phyloP scores from a whole-genome alignment of 495 filamentous ascomycete genomes.

The Niebla homalea region DNA sequence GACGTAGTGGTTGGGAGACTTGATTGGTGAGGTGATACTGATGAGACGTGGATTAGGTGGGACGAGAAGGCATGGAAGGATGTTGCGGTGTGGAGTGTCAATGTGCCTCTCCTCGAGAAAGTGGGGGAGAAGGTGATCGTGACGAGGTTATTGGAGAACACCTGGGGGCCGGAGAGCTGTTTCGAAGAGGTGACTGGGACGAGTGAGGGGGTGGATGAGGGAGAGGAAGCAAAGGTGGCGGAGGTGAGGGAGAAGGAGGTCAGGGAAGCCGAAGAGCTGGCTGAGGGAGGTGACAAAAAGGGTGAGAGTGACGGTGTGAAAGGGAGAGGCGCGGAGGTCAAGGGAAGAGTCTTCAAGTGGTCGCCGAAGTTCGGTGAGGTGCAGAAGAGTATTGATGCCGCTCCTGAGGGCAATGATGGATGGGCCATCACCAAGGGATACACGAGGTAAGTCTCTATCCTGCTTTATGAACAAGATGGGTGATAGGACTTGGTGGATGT shows the following conservation, averaged over 20 bases:
- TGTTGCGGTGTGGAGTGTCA: constrained; percentile 75
- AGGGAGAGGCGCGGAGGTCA: constrained; percentile 27
- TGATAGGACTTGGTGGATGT: too few relatives aligned
- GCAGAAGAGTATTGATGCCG: constrained; percentile 66
- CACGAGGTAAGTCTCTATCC: constrained; percentile 54
- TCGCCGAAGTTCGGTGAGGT: constrained; percentile 78
- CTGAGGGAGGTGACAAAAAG: constrained; percentile 1
- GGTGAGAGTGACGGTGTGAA: constrained; percentile 15
- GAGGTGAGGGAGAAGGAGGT: constrained; percentile 49
- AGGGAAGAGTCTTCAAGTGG: constrained; percentile 89
- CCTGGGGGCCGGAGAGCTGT: constrained; percentile 69
- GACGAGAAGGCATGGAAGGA: constrained; percentile 26
- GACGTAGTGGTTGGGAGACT: too few relatives aligned
- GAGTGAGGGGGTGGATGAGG: constrained; percentile 32
- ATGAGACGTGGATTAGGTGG: neutral
- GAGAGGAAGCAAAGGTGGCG: constrained; percentile 36
- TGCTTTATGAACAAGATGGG: neutral
- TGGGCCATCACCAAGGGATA: constrained; percentile 83
- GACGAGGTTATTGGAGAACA: constrained; percentile 76
- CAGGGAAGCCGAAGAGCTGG: constrained; percentile 41
- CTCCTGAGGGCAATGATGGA: constrained; percentile 77
- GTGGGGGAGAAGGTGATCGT: constrained; percentile 50
- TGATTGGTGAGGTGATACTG: neutral
- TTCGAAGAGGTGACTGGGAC: constrained; percentile 51
- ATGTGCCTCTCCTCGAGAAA: constrained; percentile 63